These are phyloP conservation scores for Spirogloea muscicola DNA, from an alignment of 139 green algal genomes.

Conservation along the genomic window DNA sequence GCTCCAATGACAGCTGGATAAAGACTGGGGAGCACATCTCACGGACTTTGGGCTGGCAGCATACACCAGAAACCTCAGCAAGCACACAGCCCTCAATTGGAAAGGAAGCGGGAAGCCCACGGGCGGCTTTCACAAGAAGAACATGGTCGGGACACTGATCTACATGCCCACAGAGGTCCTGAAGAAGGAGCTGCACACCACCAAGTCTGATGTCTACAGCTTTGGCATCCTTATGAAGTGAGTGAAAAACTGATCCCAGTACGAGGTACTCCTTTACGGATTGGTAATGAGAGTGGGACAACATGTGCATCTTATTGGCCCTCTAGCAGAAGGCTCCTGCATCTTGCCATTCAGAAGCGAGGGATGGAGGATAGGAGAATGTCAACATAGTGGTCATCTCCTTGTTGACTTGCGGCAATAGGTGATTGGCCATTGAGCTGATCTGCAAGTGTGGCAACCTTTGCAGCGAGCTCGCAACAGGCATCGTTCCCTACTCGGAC, in stretches of 20 bases:
- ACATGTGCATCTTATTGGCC: no score
- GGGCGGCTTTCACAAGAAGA: conserved; percentile 50
- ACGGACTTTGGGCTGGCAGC: conserved; percentile 27
- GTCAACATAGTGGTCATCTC: no score
- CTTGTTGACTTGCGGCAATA: not conserved
- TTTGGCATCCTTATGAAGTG: conserved; percentile 34
- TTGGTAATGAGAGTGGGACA: no score
- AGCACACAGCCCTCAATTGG: conserved; percentile 25
- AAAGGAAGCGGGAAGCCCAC: conserved; percentile 37
- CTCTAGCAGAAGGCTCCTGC: no score
- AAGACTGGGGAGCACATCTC: conserved; percentile 1
- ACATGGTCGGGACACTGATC: conserved; percentile 44
- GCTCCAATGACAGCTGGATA: conserved; percentile 35
- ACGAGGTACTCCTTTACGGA: no score
- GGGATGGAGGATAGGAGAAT: no score
- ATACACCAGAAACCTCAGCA: not conserved
- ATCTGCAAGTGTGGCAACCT: not conserved
- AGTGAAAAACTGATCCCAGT: no score
- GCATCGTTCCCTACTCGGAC: conserved; percentile 41
- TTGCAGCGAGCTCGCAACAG: conserved; percentile 33
- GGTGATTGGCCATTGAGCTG: not conserved
- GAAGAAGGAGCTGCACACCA: conserved; percentile 24
- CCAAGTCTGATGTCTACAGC: conserved; percentile 45
- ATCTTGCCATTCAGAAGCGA: no score
- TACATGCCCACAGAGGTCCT: conserved; percentile 41